These are phyloP conservation scores for Tylopilus felleus DNA, from an alignment of 768 basidiomycete species.

Conservation along the genomic window DNA sequence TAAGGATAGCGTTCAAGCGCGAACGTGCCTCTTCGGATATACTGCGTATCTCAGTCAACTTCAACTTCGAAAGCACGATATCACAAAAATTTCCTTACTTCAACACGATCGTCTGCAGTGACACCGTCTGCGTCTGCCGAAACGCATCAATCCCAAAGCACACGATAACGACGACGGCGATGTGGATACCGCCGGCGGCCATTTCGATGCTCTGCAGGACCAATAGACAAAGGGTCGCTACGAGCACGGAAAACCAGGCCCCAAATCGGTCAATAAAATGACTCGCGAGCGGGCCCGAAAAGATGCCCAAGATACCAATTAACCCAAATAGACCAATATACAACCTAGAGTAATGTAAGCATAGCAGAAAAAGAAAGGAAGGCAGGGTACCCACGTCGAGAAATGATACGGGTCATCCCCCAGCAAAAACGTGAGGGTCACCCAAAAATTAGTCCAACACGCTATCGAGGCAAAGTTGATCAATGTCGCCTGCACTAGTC, in stretches of 20 bases:
- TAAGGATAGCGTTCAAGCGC: conserved; percentile 30
- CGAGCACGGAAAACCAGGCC: conserved; percentile 41
- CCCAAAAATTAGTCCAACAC: conserved; percentile 37
- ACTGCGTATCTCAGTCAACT: conserved; percentile 4
- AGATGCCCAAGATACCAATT: conserved; percentile 41
- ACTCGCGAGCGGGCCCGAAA: conserved; percentile 26
- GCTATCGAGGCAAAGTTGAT: conserved; percentile 29
- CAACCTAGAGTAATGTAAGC: conserved; percentile 5
- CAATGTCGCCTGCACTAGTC: conserved; percentile 35
- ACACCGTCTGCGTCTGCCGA: conserved; percentile 39
- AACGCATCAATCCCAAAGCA: conserved; percentile 42
- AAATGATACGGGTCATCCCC: conserved; percentile 39
- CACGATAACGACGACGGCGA: conserved; percentile 38
- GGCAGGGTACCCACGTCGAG: conserved; percentile 24
- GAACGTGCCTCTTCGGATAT: conserved; percentile 29
- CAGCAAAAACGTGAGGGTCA: conserved; percentile 46
- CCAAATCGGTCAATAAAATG: conserved; percentile 32
- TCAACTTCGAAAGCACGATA: background rate
- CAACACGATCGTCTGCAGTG: conserved; percentile 28
- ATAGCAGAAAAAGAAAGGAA: background rate
- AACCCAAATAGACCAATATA: conserved; percentile 49
- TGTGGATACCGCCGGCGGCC: conserved; percentile 35
- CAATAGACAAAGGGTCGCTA: conserved; percentile 31
- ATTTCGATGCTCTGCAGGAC: conserved; percentile 33
- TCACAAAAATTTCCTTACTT: conserved; percentile 9